These are phyloP conservation scores for Glycyrrhiza uralensis DNA, from an alignment of 306 rosid genomes.

Conservation along the genomic window DNA sequence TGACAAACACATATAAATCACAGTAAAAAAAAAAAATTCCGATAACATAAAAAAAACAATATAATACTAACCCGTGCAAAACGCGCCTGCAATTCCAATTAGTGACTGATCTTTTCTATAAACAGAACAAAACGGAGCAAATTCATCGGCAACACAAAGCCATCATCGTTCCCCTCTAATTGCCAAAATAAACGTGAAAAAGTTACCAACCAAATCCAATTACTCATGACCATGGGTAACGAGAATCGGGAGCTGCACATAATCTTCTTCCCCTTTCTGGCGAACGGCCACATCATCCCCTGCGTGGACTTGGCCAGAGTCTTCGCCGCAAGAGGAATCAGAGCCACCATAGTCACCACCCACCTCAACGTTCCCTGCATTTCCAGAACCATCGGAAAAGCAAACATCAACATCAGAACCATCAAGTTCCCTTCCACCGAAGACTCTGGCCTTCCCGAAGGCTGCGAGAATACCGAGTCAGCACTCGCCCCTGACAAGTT, in stretches of 20 bases:
- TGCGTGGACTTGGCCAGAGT: slow-evolving; percentile 33
- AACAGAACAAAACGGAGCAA: neutral
- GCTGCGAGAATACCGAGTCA: slow-evolving; percentile 37
- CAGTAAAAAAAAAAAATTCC: neutral
- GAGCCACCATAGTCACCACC: slow-evolving; percentile 31
- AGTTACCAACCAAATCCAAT: too few species aligned
- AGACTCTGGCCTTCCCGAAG: slow-evolving; percentile 47
- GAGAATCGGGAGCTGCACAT: slow-evolving; percentile 17
- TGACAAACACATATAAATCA: neutral
- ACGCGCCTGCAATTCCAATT: neutral
- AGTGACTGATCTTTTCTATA: neutral
- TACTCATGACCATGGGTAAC: neutral
- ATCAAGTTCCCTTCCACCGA: slow-evolving; percentile 34
- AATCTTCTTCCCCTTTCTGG: slow-evolving; percentile 31
- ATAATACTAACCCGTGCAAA: neutral
- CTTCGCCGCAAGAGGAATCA: slow-evolving; percentile 22
- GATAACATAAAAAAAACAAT: neutral
- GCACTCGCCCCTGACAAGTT: neutral
- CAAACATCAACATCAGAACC: slow-evolving; percentile 13
- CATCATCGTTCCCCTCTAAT: too few species aligned
- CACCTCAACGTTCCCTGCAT: slow-evolving; percentile 21
- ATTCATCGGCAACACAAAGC: too few species aligned
- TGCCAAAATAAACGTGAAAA: too few species aligned
- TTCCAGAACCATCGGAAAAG: slow-evolving; percentile 30
- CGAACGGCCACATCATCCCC: slow-evolving; percentile 37